These are phyloP conservation scores for Pichia sp. DNA, from an alignment of 1,139 yeast species.

Conservation along the genomic window DNA sequence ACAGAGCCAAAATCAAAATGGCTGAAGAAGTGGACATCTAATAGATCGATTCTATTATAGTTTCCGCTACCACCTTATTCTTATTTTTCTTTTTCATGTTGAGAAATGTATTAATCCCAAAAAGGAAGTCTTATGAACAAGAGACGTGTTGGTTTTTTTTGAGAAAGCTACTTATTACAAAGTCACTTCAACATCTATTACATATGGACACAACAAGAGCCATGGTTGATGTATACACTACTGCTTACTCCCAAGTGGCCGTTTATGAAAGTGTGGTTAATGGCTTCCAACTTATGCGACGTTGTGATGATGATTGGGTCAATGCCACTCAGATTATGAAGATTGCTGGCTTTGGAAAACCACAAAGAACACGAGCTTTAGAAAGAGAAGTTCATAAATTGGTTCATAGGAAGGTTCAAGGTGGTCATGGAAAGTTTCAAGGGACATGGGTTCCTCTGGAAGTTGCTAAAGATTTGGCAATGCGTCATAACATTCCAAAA, in stretches of 20 bases:
- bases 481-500: conserved; percentile 39
- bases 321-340: conserved; percentile 54
- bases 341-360: conserved; percentile 54
- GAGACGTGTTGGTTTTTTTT: background rate
- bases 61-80: too few species aligned
- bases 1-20: background rate
- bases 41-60: too few species aligned
- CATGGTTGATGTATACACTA: conserved; percentile 19
- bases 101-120: background rate
- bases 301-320: conserved; percentile 32
- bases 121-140: background rate
- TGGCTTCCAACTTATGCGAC: conserved; percentile 30
- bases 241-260: conserved; percentile 29
- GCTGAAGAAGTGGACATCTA: background rate
- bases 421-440: conserved; percentile 59
- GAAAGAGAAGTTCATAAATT: conserved; percentile 55
- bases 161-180: background rate
- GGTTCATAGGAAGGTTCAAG: conserved; percentile 54
- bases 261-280: conserved; percentile 29
- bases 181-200: background rate
- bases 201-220: background rate
- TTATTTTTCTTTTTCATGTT: background rate
- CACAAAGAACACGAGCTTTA: conserved; percentile 50
- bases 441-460: conserved; percentile 57
- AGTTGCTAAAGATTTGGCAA: conserved; percentile 43